phyloP scores from a whole-genome alignment of 768 basidiomycete species.

The Kwoniella botswanensis region DNA sequence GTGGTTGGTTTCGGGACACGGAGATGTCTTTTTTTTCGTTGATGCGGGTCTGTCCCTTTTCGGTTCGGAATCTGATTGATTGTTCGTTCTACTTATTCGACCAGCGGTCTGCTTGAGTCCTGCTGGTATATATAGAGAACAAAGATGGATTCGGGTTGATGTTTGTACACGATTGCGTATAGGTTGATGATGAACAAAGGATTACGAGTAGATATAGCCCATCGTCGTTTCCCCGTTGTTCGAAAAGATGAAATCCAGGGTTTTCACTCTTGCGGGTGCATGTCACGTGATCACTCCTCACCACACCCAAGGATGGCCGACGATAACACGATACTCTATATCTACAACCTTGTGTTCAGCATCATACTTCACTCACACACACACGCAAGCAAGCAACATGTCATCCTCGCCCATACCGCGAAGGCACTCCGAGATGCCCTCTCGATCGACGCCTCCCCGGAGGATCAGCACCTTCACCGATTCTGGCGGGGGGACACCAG shows the following conservation, averaged over 20 bases:
- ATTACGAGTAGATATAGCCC: neutral
- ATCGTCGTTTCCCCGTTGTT: too few relatives aligned
- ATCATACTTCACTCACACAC: neutral
- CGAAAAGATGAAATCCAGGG: neutral
- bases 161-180: neutral
- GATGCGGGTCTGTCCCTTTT: neutral
- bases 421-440: slow-evolving; percentile 18
- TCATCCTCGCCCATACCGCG: slow-evolving; percentile 19
- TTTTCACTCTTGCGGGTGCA: neutral
- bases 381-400: neutral
- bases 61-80: too few relatives aligned
- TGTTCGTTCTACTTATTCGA: too few relatives aligned
- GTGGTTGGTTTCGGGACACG: neutral
- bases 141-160: neutral
- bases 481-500: neutral
- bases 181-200: slow-evolving; percentile 6
- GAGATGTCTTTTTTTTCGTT: neutral
- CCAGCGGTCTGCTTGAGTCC: neutral
- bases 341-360: too few relatives aligned
- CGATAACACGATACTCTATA: too few relatives aligned
- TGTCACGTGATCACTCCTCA: neutral
- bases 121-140: neutral
- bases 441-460: slow-evolving; percentile 3
- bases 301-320: too few relatives aligned
- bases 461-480: slow-evolving; percentile 16